Evolutionary conservation across 2,329 filamentous ascomycete genomes (phyloP).

Genomic region (Diplodia scrobiculata): DNA sequence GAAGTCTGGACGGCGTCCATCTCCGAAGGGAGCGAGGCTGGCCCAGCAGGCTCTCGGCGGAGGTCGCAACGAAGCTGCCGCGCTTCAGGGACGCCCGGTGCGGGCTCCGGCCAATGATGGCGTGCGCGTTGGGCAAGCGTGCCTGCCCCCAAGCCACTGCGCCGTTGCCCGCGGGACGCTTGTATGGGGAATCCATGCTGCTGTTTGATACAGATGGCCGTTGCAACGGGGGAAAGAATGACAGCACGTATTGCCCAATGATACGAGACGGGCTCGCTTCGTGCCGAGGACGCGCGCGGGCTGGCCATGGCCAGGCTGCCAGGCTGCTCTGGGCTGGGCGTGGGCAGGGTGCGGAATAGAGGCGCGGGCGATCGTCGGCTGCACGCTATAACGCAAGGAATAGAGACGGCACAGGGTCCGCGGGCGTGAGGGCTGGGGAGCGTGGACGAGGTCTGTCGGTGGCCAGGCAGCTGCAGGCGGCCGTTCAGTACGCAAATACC

Average conservation of each 20-base stretch:
- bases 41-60: not conserved
- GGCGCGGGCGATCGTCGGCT: slow-evolving; percentile 21
- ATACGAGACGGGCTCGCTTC: slow-evolving; percentile 4
- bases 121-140: not conserved
- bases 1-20: slow-evolving; percentile 18
- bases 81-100: slow-evolving; percentile 8
- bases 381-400: slow-evolving; percentile 19
- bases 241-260: slow-evolving; percentile 13
- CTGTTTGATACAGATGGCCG: slow-evolving; percentile 20
- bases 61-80: slow-evolving; percentile 7
- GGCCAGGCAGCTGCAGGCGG: slow-evolving; percentile 16
- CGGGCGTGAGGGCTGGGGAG: not conserved
- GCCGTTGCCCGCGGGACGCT: slow-evolving; percentile 20
- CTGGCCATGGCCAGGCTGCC: not conserved
- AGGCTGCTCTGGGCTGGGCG: too few relatives aligned
- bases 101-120: slow-evolving; percentile 2
- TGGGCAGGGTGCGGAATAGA: not conserved
- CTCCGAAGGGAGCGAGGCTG: slow-evolving; percentile 1
- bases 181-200: slow-evolving; percentile 28
- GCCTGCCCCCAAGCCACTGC: slow-evolving; percentile 9
- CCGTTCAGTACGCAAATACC: slow-evolving; percentile 24
- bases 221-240: slow-evolving; percentile 10
- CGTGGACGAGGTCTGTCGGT: not conserved
- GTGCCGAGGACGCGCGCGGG: not conserved
- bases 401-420: slow-evolving; percentile 18